Conservation (phyloP, 2,329 filamentous ascomycete genomes). For the Colletotrichum musicola region DNA sequence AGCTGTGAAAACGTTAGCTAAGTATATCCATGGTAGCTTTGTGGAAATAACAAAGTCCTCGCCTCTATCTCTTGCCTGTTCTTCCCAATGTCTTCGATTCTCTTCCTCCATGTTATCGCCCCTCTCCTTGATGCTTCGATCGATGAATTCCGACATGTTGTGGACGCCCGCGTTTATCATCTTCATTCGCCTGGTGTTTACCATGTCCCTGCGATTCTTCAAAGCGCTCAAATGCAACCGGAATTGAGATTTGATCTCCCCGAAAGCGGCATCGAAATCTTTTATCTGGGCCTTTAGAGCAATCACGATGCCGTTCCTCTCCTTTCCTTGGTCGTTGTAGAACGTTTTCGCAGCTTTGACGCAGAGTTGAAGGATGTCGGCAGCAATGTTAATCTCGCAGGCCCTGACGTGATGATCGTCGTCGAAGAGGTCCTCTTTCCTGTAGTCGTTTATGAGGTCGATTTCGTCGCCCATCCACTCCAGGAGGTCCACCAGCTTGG, state of each 20-base stretch:
- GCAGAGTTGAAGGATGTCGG: conserved; percentile 7
- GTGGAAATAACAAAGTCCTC: background rate
- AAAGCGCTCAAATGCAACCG: background rate
- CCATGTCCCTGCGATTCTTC: background rate
- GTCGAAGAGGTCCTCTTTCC: background rate
- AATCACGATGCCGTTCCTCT: background rate
- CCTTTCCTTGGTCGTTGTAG: conserved; percentile 1
- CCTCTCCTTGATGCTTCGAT: too few species aligned
- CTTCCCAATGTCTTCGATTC: background rate
- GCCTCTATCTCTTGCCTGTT: background rate
- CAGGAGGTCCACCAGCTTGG: background rate
- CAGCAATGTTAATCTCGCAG: conserved; percentile 2
- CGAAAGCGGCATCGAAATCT: conserved; percentile 11
- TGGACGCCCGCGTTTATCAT: background rate
- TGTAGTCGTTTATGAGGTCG: background rate
- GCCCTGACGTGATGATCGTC: background rate
- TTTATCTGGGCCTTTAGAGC: background rate
- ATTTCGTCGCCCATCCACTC: background rate
- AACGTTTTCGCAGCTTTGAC: background rate
- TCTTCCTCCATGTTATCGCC: too few species aligned
- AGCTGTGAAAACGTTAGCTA: background rate
- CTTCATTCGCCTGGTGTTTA: background rate
- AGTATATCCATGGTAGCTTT: background rate
- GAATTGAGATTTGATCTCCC: background rate
- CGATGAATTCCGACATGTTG: too few species aligned